Evolutionary conservation across 345 rosid genomes (phyloP).

Genomic region (Pugionium cornutum): DNA sequence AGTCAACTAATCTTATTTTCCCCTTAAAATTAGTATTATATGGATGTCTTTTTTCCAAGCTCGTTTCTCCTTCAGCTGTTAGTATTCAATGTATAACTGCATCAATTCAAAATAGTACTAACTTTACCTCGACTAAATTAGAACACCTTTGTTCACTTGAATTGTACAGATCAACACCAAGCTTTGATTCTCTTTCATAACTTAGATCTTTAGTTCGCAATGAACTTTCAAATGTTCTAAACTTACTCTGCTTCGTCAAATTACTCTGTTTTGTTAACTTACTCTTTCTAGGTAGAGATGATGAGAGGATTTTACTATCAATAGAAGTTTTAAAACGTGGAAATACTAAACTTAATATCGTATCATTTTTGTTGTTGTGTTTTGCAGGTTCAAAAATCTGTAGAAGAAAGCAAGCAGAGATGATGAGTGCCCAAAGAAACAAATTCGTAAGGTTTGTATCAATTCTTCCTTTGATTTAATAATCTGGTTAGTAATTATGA

Average conservation of each 20-base stretch:
- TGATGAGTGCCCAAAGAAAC: constrained; percentile 29
- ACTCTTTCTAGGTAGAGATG: neutral
- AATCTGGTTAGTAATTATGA: neutral
- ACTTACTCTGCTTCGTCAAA: constrained; percentile 1
- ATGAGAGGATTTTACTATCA: neutral
- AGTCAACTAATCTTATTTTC: constrained; percentile 12
- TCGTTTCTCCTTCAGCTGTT: constrained; percentile 12
- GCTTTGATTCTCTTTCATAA: no score
- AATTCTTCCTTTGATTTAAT: constrained; percentile 5
- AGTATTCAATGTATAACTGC: neutral
- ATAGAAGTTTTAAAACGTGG: neutral
- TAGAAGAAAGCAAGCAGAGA: constrained; percentile 20
- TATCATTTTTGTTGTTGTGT: no score
- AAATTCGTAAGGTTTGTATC: constrained; percentile 36
- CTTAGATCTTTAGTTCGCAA: no score
- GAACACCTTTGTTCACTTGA: constrained; percentile 19
- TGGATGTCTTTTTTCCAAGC: neutral
- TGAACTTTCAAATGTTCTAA: neutral
- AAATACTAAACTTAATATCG: neutral
- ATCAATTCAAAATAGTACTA: constrained; percentile 29
- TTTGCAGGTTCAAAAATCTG: constrained; percentile 20
- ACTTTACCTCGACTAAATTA: constrained; percentile 16
- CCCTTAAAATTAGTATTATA: neutral
- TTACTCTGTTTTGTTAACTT: constrained; percentile 6
- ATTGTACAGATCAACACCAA: no score